Percentiles rank a stretch among this genome's conserved stretches.
These are phyloP conservation scores for Ciborinia camelliae DNA, from an alignment of 2,329 filamentous ascomycete species.

Conservation along the genomic window DNA sequence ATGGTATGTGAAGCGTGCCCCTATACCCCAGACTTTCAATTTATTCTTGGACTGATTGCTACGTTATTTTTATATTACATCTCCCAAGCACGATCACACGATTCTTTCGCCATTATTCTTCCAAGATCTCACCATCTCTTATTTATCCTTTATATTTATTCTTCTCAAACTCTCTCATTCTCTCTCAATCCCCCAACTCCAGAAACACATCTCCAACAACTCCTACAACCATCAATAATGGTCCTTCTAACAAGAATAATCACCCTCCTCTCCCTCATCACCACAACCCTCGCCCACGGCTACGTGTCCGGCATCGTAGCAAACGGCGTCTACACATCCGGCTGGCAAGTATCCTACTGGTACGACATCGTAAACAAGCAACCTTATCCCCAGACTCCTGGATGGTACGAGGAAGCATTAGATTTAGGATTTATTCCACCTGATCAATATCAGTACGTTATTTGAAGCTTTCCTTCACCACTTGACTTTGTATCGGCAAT, in stretches of 20 bases:
- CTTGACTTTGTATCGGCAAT: rapidly evolving
- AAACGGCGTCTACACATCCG: conserved; percentile 40
- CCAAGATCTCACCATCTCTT: not conserved
- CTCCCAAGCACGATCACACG: not conserved
- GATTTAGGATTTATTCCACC: conserved; percentile 53
- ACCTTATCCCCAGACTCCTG: conserved; percentile 30
- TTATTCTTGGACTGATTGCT: not conserved
- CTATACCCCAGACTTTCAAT: conserved; percentile 9
- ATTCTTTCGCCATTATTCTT: not conserved
- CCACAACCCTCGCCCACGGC: conserved; percentile 41
- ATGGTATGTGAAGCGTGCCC: not conserved
- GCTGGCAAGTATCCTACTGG: conserved; percentile 36
- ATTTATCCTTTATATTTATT: not conserved
- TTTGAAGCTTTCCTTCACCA: not conserved
- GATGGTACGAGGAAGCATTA: conserved; percentile 45
- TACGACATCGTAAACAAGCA: conserved; percentile 23
- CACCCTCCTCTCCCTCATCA: not conserved
- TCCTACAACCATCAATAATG: not conserved
- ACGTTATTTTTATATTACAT: not conserved
- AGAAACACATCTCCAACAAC: not conserved
- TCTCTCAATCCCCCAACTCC: not conserved
- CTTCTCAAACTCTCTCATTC: not conserved
- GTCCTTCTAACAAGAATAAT: not conserved
- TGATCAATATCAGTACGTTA: conserved; percentile 39
- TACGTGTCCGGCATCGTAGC: conserved; percentile 44